These are phyloP conservation scores for Sanchytrium tribonematis DNA, from an alignment of 371 early-diverging fungal species.

Conservation along the genomic window DNA sequence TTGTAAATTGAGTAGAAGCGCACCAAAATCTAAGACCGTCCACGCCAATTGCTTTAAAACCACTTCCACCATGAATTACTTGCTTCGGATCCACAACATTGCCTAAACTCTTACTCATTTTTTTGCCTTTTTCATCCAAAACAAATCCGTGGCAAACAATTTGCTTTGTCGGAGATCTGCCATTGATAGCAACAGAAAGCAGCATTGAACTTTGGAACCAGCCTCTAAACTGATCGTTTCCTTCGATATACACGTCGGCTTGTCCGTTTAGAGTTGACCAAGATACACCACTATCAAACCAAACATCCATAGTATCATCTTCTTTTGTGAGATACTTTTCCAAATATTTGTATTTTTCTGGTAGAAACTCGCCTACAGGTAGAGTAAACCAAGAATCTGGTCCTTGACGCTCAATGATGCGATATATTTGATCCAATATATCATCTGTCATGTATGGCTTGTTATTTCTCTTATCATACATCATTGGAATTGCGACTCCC, in stretches of 20 bases:
- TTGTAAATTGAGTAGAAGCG: slow-evolving; percentile 48
- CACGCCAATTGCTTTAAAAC: slow-evolving; percentile 46
- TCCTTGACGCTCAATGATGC: slow-evolving; percentile 27
- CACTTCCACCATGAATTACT: slow-evolving; percentile 31
- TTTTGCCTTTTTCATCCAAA: slow-evolving; percentile 57
- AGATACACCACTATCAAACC: slow-evolving; percentile 78
- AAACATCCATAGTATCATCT: slow-evolving; percentile 72
- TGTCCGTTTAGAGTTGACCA: slow-evolving; percentile 35
- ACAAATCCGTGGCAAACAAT: slow-evolving; percentile 76
- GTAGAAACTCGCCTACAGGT: slow-evolving; percentile 33
- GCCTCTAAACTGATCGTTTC: slow-evolving; percentile 82
- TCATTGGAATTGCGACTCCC: slow-evolving; percentile 37
- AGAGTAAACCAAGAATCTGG: slow-evolving; percentile 51
- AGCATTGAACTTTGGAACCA: slow-evolving; percentile 89
- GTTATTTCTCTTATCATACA: slow-evolving; percentile 32
- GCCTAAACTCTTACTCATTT: slow-evolving; percentile 80
- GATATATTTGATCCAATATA: slow-evolving; percentile 34
- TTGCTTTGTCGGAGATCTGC: slow-evolving; percentile 46
- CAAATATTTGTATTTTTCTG: slow-evolving; percentile 27
- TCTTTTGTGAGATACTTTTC: slow-evolving; percentile 26
- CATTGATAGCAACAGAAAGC: slow-evolving; percentile 46
- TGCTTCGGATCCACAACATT: slow-evolving; percentile 49
- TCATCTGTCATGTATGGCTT: slow-evolving; percentile 32
- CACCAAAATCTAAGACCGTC: slow-evolving; percentile 59
- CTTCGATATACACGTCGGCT: slow-evolving; percentile 73